phyloP scores from a whole-genome alignment of 2,329 filamentous ascomycete genomes.

The Neocatenulostroma microsporum region DNA sequence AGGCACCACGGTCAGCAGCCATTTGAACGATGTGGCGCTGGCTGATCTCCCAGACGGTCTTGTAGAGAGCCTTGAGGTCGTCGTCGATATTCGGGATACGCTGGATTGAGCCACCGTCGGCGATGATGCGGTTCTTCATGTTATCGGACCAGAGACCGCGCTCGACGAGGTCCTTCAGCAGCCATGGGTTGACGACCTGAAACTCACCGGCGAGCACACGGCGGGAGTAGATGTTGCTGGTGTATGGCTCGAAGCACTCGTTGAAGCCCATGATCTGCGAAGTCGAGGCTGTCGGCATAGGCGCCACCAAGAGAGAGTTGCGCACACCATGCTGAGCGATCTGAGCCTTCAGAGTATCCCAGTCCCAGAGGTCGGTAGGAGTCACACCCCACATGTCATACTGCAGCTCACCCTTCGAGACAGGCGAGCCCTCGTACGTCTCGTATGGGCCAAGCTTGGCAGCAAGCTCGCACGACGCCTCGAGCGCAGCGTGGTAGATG shows the following conservation, averaged over 20 bases:
- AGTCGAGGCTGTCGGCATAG: conserved; percentile 96
- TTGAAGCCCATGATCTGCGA: conserved; percentile 99
- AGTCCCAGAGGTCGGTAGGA: conserved; percentile 93
- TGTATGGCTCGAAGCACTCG: conserved; percentile 99
- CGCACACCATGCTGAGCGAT: conserved; percentile 90
- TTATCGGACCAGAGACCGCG: conserved; percentile 97
- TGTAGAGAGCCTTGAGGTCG: conserved; percentile 95
- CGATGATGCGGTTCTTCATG: conserved; percentile 99
- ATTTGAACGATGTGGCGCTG: conserved; percentile 94
- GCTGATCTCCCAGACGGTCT: conserved; percentile 99
- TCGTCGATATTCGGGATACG: conserved; percentile 94
- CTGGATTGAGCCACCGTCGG: conserved; percentile 90
- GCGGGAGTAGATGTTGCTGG: conserved; percentile 98
- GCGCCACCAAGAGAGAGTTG: conserved; percentile 90
- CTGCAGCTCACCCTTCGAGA: conserved; percentile 91
- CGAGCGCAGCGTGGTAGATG: conserved; percentile 93
- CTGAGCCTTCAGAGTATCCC: conserved; percentile 77
- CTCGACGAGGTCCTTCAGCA: conserved; percentile 95
- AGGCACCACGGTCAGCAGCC: conserved; percentile 95
- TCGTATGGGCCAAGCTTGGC: conserved; percentile 76
- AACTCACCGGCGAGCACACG: conserved; percentile 97
- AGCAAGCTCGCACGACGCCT: conserved; percentile 78
- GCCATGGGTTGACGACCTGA: conserved; percentile 98
- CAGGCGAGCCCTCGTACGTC: conserved; percentile 86
- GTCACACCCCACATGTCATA: conserved; percentile 98